These are phyloP conservation scores for Setomelanomma holmii DNA, from an alignment of 2,329 filamentous ascomycete species.

Conservation along the genomic window DNA sequence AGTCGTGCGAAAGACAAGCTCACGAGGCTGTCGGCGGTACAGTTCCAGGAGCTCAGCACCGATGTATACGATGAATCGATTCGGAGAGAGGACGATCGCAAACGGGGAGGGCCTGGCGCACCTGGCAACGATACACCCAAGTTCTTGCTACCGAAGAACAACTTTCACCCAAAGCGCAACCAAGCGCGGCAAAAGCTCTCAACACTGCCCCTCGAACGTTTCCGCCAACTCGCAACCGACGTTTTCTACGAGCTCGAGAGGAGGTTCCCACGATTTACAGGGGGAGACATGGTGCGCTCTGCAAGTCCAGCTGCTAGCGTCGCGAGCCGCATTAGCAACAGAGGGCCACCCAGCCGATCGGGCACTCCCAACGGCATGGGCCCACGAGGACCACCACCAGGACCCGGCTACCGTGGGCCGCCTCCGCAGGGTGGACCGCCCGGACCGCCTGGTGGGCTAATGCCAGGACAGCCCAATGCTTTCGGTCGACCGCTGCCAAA, in stretches of 20 bases:
- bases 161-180: constrained; percentile 96
- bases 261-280: constrained; percentile 81
- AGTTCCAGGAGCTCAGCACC: constrained; percentile 97
- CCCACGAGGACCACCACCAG: constrained; percentile 43
- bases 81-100: constrained; percentile 74
- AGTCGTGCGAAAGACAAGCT: constrained; percentile 96
- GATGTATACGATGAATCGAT: constrained; percentile 96
- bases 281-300: constrained; percentile 70
- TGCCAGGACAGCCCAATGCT: constrained; percentile 57
- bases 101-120: constrained; percentile 55
- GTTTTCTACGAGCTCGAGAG: constrained; percentile 95
- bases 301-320: constrained; percentile 69
- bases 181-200: constrained; percentile 96
- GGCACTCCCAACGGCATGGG: constrained; percentile 66
- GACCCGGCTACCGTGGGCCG: constrained; percentile 38
- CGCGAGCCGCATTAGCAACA: constrained; percentile 60
- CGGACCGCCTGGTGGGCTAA: constrained; percentile 49
- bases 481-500: constrained; percentile 82
- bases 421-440: constrained; percentile 54
- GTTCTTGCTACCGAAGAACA: constrained; percentile 82
- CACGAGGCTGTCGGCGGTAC: constrained; percentile 83
- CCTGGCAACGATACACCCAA: constrained; percentile 55
- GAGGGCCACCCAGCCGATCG: constrained; percentile 64
- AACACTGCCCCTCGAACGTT: constrained; percentile 83
- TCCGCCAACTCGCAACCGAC: constrained; percentile 91